A percentile compares a stretch with the other conserved stretches of the same genome.
These are phyloP conservation scores for Neofusicoccum sp. DNA, from an alignment of 2,329 filamentous ascomycete species.

Conservation along the genomic window DNA sequence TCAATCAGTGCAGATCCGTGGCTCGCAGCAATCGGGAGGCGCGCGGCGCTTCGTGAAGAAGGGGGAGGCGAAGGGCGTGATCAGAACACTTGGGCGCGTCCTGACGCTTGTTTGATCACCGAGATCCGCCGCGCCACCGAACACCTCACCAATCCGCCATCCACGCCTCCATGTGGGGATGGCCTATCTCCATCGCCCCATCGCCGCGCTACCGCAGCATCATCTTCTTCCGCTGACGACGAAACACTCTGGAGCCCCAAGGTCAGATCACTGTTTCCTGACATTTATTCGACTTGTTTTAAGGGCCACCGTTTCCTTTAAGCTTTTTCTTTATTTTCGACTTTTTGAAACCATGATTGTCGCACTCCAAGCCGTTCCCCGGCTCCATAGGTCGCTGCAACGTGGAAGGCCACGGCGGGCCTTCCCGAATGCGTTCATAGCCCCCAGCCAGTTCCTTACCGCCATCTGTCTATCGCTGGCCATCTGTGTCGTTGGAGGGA, in stretches of 20 bases:
- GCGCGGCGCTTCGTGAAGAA: conserved; percentile 10
- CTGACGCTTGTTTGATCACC: conserved; percentile 16
- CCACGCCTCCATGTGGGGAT: neutral
- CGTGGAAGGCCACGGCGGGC: conserved; percentile 10
- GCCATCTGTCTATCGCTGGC: neutral
- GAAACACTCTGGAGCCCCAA: neutral
- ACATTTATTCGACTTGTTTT: neutral
- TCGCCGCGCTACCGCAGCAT: neutral
- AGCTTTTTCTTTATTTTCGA: neutral
- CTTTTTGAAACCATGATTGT: neutral
- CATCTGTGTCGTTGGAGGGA: neutral
- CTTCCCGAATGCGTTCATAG: conserved; percentile 12
- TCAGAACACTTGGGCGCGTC: neutral
- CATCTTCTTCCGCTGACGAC: neutral
- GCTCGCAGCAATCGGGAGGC: neutral
- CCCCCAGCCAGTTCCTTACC: neutral
- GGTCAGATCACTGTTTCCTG: neutral
- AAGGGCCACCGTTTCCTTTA: neutral
- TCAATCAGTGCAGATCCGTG: conserved; percentile 4
- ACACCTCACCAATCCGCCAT: neutral
- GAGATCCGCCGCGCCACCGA: conserved; percentile 18
- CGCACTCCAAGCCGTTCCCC: neutral
- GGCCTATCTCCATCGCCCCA: neutral
- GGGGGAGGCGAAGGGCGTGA: neutral
- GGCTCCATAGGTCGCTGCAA: neutral